A percentile compares a stretch with the other conserved stretches of the same genome.
Conservation (phyloP, 257 asterid species). For the Solanum okadae region DNA sequence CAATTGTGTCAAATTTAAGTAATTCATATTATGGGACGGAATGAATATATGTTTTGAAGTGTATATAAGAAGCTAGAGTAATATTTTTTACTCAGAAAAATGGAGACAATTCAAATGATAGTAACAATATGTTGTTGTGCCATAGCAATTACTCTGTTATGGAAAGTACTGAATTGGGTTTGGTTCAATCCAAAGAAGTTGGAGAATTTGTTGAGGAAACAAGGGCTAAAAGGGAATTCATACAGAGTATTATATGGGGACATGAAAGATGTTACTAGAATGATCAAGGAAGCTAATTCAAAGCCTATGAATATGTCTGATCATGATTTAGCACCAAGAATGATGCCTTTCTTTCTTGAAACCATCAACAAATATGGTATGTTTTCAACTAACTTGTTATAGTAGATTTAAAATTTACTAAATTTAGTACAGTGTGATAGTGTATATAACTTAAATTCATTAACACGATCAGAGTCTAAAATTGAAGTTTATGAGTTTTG, state of each 20-base stretch:
- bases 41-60: no score
- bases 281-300: slow-evolving; percentile 1
- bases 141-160: neutral
- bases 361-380: slow-evolving; percentile 5
- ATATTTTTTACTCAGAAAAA: neutral
- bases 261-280: neutral
- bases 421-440: neutral
- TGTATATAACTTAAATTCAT: no score
- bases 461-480: no score
- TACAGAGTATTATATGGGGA: slow-evolving; percentile 14
- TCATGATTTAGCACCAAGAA: slow-evolving; percentile 4
- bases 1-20: no score
- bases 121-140: neutral
- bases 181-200: slow-evolving; percentile 8
- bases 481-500: no score
- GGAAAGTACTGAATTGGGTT: neutral
- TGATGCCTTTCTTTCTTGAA: neutral
- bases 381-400: neutral
- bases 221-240: slow-evolving; percentile 26
- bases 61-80: neutral
- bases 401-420: neutral
- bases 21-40: no score
- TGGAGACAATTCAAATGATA: neutral
- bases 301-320: neutral
- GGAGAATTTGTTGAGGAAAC: slow-evolving; percentile 2